Conservation (phyloP, 1,284 basidiomycete species). For the Malassezia nana region DNA sequence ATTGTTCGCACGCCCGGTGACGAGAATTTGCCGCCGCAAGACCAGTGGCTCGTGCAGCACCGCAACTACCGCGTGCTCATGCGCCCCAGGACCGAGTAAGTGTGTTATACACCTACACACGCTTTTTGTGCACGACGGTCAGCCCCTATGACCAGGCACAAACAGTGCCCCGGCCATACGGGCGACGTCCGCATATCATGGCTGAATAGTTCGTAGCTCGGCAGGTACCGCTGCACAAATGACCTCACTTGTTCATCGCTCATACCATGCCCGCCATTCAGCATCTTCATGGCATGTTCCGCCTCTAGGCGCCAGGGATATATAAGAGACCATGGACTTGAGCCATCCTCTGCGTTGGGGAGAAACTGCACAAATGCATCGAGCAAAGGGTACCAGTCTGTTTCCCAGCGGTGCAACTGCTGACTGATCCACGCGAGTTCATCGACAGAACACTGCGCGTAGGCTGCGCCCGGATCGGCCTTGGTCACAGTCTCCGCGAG, state of each 20-base stretch:
- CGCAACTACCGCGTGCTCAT: constrained; percentile 19
- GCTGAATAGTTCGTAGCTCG: constrained; percentile 25
- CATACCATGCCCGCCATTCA: constrained; percentile 76
- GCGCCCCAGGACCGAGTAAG: constrained; percentile 9
- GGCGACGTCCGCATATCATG: not conserved
- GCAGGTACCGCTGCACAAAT: constrained; percentile 50
- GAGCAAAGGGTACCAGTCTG: constrained; percentile 60
- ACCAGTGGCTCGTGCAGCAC: constrained; percentile 26
- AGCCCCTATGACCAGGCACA: not conserved
- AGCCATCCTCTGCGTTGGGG: constrained; percentile 14
- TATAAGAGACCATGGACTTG: constrained; percentile 22
- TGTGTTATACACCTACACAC: not conserved
- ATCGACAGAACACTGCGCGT: constrained; percentile 45
- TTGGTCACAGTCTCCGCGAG: constrained; percentile 47
- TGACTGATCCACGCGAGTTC: constrained; percentile 60
- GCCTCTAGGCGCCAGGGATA: constrained; percentile 68
- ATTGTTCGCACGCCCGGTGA: constrained; percentile 18
- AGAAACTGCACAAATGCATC: constrained; percentile 58
- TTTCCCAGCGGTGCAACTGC: constrained; percentile 55
- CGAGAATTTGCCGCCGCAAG: constrained; percentile 5
- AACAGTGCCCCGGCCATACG: not conserved
- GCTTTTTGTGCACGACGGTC: constrained; percentile 1
- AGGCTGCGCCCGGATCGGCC: constrained; percentile 23
- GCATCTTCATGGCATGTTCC: constrained; percentile 72
- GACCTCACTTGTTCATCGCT: constrained; percentile 63